Base-by-base conservation (phyloP, 257 asterid species). In the Craterostigma plantagineum region DNA sequence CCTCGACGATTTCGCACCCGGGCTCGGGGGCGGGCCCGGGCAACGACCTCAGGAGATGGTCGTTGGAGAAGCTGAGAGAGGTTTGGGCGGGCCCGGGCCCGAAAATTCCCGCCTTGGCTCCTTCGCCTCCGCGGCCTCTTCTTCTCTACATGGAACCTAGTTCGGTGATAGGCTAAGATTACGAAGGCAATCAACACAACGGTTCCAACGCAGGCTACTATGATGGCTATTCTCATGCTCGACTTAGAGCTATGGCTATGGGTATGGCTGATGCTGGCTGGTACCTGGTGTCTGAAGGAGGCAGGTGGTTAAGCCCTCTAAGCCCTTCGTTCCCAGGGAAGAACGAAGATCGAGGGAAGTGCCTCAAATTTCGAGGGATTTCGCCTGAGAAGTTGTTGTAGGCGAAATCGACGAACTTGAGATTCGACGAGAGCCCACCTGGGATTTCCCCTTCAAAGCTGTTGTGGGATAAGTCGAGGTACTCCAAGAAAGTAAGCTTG, bases 121-220 rank as follows among this genome's bases (percentile, higher is more conserved):
- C 49, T 41, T 63, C 65, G 55, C 55, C 61, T 17, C 74, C 64
- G n/a, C n/a, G 85, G 51, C 75, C 55, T 39, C 76, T 70, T 39
- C 73, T 59, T 37, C 58, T 63, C n/a, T 3, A 50, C 61, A 54
- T 36, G 78, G 58, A 74, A 71, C 7, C 66, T 77, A 14, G 79
- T 68, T 16, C 82, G 74, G 47, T 55, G 63, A 63, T 81, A 81
- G 18, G 87, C 92, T 7, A 81, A 49, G 0, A 81, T 54, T 54
- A 77, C 74, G 57, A 77, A 59, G n/a, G 69, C 76, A 58, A 81
- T 64, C 87, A 81, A 71, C 48, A 66, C 43, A 53, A 56, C 69
- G 50, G 94, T 79, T 59, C 82, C 94, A 62, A 71, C 55, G 3
- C 70, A 69, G 50, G 94, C 80, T 56, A 74, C 69, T 49, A 81